Evolutionary conservation across 75 land plant species (phyloP), one percentile per base, ranked within the genome.

Genomic region (Selaginella tamariscina): DNA sequence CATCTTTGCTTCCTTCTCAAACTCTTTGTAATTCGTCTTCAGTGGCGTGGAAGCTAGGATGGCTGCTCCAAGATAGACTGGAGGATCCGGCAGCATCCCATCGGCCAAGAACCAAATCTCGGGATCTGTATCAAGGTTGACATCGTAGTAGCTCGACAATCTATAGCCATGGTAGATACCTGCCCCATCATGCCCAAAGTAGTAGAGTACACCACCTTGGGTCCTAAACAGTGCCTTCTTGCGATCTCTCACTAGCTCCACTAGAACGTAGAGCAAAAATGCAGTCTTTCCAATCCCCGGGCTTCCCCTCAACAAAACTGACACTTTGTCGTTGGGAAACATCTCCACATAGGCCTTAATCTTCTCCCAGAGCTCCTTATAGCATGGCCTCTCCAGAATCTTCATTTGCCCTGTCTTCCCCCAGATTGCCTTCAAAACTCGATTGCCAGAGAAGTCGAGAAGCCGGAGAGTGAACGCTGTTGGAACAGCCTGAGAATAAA

Each of bases 281-380:
- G 49, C 49, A 39, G 49, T 39, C 49, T 39, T 39, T 39, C 49
- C 49, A 39, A 39, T 39, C 49, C 49, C n/a, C 49, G 49, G 49
- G 15, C 15, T 39, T 15, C 49, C 49, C 49, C 49, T 39, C 49
- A 39, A 15, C 49, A 39, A 15, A 15, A 39, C 15, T 15, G 49
- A 39, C 11, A 5, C 15, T 15, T 39, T 39, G 49, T 39, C 49
- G 49, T 39, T 39, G 49, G 49, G 49, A n/a, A n/a, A n/a, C n/a
- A n/a, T n/a, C n/a, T n/a, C n/a, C n/a, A n/a, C n/a, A n/a, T n/a
- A n/a, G n/a, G n/a, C n/a, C n/a, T n/a, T n/a, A n/a, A n/a, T n/a
- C n/a, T 39, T 39, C 15, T 5, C 49, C 49, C 11, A 39, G 49
- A 39, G 11, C 49, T 5, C 15, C 49, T 39, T 39, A 15, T 39